Percentiles rank a stretch among this genome's conserved stretches.
These are phyloP conservation scores for Malus hybrid DNA, from an alignment of 331 rosid genomes.

Conservation along the genomic window DNA sequence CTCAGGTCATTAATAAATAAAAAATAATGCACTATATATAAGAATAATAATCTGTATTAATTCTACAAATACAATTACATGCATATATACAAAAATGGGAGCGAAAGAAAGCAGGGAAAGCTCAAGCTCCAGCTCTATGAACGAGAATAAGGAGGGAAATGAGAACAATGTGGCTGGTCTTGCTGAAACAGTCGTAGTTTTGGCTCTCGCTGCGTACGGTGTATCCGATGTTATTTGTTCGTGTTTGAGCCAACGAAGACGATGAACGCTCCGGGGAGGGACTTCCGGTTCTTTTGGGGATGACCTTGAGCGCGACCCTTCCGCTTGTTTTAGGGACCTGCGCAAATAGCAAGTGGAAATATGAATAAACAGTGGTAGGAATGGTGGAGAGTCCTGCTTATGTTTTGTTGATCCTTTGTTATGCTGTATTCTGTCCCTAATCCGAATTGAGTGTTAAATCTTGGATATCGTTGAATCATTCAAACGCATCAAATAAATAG, in stretches of 20 bases:
- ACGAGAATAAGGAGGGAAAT: background rate
- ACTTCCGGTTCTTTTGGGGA: background rate
- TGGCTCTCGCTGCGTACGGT: background rate
- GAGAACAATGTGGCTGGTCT: background rate
- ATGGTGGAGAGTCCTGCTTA: no score
- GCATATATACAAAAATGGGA: background rate
- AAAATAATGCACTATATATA: no score
- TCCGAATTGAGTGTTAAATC: no score
- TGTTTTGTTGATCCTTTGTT: no score
- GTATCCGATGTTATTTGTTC: background rate
- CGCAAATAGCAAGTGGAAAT: background rate
- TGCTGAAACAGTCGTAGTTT: background rate
- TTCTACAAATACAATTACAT: no score
- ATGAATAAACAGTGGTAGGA: background rate
- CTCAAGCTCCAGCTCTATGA: background rate
- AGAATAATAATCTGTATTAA: no score
- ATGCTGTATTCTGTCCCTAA: no score
- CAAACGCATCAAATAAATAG: no score
- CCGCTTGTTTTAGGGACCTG: background rate
- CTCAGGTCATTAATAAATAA: no score
- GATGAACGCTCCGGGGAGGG: constrained; percentile 16
- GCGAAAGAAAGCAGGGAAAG: background rate
- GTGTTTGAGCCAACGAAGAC: background rate
- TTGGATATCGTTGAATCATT: no score
- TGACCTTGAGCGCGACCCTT: background rate